Evolutionary conservation across 2,329 filamentous ascomycete species (phyloP).

Genomic region (Colletotrichum aenigma): DNA sequence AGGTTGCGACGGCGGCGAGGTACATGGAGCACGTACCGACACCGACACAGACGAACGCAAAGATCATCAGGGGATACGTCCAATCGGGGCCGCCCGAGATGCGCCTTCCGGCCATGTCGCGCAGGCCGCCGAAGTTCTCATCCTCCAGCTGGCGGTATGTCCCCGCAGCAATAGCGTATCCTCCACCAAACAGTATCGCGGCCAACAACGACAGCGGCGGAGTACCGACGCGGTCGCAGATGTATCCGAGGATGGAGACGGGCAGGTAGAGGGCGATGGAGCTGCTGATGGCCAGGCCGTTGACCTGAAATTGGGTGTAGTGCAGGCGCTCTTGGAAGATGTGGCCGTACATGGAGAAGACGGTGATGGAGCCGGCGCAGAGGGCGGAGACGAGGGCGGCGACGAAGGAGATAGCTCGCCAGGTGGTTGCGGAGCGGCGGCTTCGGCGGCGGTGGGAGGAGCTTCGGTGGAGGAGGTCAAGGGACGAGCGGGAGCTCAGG

Average conservation of each 20-base stretch:
- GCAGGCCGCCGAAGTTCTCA: slow-evolving; percentile 36
- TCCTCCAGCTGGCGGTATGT: slow-evolving; percentile 65
- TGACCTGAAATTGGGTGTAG: slow-evolving; percentile 92
- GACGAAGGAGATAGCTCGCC: slow-evolving; percentile 54
- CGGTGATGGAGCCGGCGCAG: slow-evolving; percentile 89
- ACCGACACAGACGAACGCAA: slow-evolving; percentile 84
- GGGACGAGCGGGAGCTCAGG: slow-evolving; percentile 24
- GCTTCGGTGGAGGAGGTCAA: slow-evolving; percentile 14
- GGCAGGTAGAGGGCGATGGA: slow-evolving; percentile 90
- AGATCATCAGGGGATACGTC: slow-evolving; percentile 83
- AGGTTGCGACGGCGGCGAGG: slow-evolving; percentile 87
- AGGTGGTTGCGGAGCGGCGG: slow-evolving; percentile 28
- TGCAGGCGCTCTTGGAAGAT: slow-evolving; percentile 84
- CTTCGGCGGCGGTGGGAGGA: slow-evolving; percentile 11
- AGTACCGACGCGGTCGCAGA: slow-evolving; percentile 89
- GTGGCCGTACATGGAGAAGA: slow-evolving; percentile 93
- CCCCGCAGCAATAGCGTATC: slow-evolving; percentile 83
- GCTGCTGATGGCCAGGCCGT: slow-evolving; percentile 84
- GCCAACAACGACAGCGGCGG: slow-evolving; percentile 76
- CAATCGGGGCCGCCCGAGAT: slow-evolving; percentile 53
- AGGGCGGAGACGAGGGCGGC: slow-evolving; percentile 64
- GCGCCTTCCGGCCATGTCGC: slow-evolving; percentile 15
- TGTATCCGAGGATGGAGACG: slow-evolving; percentile 87
- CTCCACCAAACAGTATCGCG: slow-evolving; percentile 74
- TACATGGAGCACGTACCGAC: slow-evolving; percentile 89